Base-by-base conservation (phyloP, 1,284 basidiomycete species). In the Rhodotorula sp. region DNA sequence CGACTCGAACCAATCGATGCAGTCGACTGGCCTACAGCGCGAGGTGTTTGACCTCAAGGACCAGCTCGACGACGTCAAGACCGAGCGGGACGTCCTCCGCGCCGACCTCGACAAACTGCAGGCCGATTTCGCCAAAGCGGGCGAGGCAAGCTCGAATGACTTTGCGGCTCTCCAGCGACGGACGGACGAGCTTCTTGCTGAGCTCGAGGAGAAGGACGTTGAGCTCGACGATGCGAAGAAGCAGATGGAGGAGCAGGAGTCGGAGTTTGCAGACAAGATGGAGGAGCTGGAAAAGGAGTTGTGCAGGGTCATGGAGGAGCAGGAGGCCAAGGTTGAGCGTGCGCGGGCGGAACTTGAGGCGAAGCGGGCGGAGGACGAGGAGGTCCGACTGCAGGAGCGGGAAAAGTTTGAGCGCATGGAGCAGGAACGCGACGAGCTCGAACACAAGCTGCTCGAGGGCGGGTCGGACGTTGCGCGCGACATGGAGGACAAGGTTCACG, bases 11-110 rank as follows among this genome's bases (percentile, higher is more conserved):
- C n/a, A 17, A n/a, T 44, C 55, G 55, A 44, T 27, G 55, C 36
- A 11, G 39, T 79, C 81, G 66, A 86, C 59, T 32, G 66, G 84
- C 53, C 79, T 87, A 8, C 83, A 82, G 62, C 66, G 70, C 54
- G 67, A 74, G 67, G 57, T 77, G 10, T 72, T 74, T 27, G 84
- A 86, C 32, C 84, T 87, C 72, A 83, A 83, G 62, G 82, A 83
- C 32, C 73, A 81, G 27, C 81, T 81, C 22, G 79, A 80, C 59
- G 78, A 78, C 9, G 59, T 62, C 7, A 30, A 51, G 2, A 52
- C 53, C 19, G 69, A 64, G 8, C 62, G 62, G 30, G 58, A 66
- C 20, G 44, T 58, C 11, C 68, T 76, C 8, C 74, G 77, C 53
- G 77, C 79, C 32, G 80, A 81, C 48, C 73, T 81, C 27, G 77